phyloP scores from a whole-genome alignment of 2,329 filamentous ascomycete species.

The Colletotrichum caudatum region DNA sequence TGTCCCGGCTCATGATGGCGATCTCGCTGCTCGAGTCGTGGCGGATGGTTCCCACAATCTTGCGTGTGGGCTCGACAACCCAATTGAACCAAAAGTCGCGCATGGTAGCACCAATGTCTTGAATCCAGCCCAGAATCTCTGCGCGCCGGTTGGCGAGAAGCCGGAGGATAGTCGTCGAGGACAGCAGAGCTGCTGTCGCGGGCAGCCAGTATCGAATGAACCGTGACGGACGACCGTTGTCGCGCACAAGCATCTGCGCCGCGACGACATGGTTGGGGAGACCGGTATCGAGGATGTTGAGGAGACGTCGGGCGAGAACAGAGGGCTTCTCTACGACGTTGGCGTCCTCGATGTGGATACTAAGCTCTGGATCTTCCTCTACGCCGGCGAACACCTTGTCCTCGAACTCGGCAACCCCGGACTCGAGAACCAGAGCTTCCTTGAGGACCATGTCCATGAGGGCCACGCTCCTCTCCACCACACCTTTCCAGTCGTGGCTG shows the following conservation, averaged over 20 bases:
- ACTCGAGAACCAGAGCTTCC: slow-evolving; percentile 74
- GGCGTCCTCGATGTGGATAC: slow-evolving; percentile 62
- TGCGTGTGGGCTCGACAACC: slow-evolving; percentile 87
- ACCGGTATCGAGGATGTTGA: slow-evolving; percentile 75
- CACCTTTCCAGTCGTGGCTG: slow-evolving; percentile 72
- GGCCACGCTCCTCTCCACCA: slow-evolving; percentile 82
- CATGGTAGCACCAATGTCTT: slow-evolving; percentile 80
- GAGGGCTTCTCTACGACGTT: slow-evolving; percentile 62
- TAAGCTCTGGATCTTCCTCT: slow-evolving; percentile 70
- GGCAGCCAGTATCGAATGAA: slow-evolving; percentile 92
- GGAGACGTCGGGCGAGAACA: slow-evolving; percentile 74
- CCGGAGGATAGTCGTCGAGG: slow-evolving; percentile 86
- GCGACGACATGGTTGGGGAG: slow-evolving; percentile 74
- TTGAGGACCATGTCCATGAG: slow-evolving; percentile 88
- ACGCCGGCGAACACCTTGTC: slow-evolving; percentile 74
- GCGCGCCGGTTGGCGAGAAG: slow-evolving; percentile 80
- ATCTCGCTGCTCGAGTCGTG: slow-evolving; percentile 95
- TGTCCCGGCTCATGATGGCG: slow-evolving; percentile 95
- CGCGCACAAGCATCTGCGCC: slow-evolving; percentile 66
- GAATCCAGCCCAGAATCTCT: slow-evolving; percentile 83
- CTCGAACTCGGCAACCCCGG: slow-evolving; percentile 72
- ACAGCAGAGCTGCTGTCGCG: slow-evolving; percentile 76
- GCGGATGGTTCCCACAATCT: slow-evolving; percentile 89
- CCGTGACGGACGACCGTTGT: slow-evolving; percentile 80
- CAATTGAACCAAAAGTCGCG: slow-evolving; percentile 97